Base-by-base conservation (phyloP, 1,139 yeast genomes). In the Chernovozyma aurita region DNA sequence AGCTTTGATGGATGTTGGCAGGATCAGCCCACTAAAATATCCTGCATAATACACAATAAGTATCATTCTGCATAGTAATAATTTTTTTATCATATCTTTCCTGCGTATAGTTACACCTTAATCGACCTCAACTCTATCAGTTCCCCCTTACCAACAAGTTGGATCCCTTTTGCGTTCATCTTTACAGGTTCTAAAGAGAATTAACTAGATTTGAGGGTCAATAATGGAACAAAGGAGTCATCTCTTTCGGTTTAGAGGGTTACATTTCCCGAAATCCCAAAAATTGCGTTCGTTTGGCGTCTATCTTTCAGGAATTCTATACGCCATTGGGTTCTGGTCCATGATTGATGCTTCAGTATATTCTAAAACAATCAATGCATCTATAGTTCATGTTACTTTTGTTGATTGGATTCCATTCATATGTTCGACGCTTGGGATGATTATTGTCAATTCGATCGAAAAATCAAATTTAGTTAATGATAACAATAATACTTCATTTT, bases 401-500 rank as follows among this genome's bases (percentile, higher is more conserved):
- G 79, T 84, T 28, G 98, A 92, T 61, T 92, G 98, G 98, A 78
- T 92, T 36, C 98, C 98, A 4, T 80, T 85, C 46, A 74, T 92
- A 20, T 84, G 96, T 47, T 83, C 95, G 4, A 78, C 94, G 1
- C 60, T 87, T 32, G 98, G 98, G 6, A 90, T 90, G 90, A 63
- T 90, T 35, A 84, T 90, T 44, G 95, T 92, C 43, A 92, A 87
- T 53, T 80, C 95, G 5, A 87, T 92, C 35, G 98, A 92, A 52
- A 92, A 92, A 61, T 73, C 81, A 34, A 79, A 88, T 46, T 70
- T 90, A 45, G 61, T 85, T 41, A 71, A 53, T 35, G 70, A 80
- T 46, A 78, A 76, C 39, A 74, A 70, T 39, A 65, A 71, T 42
- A 44, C 50, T n/a, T 57, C 61, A 31, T 67, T 79, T 26, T 71